phyloP scores from a whole-genome alignment of 2,329 filamentous ascomycete genomes.

The Fusarium pseudonygamai region DNA sequence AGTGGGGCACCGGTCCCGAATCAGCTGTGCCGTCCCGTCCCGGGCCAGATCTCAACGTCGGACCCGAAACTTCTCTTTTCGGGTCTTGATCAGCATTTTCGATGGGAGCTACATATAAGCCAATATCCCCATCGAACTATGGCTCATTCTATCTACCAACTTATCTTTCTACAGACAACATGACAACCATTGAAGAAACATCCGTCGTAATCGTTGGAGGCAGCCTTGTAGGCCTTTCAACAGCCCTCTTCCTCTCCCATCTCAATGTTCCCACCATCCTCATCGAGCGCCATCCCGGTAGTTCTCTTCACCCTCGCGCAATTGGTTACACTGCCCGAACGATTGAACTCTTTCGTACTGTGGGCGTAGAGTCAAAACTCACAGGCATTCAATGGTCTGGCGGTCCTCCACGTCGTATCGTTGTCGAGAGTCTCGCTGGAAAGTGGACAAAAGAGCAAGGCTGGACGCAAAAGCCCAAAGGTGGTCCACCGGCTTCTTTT shows the following conservation, averaged over 20 bases:
- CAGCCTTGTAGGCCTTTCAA: slow-evolving; percentile 51
- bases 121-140: accelerated
- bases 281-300: slow-evolving; percentile 49
- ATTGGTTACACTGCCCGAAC: slow-evolving; percentile 51
- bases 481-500: accelerated
- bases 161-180: not conserved
- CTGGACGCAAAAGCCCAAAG: slow-evolving; percentile 20
- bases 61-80: not conserved
- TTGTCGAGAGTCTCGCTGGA: slow-evolving; percentile 34
- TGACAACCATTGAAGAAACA: slow-evolving; percentile 2
- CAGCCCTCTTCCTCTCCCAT: slow-evolving; percentile 49
- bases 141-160: not conserved
- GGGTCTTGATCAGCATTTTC: not conserved
- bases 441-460: slow-evolving; percentile 35
- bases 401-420: slow-evolving; percentile 32
- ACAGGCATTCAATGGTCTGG: slow-evolving; percentile 24
- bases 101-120: not conserved
- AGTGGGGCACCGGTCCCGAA: not conserved
- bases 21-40: not conserved
- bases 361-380: slow-evolving; percentile 39
- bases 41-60: not conserved
- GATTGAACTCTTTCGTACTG: slow-evolving; percentile 48
- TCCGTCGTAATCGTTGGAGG: slow-evolving; percentile 52
- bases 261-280: slow-evolving; percentile 46
- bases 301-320: slow-evolving; percentile 51